A percentile compares a stretch with the other conserved stretches of the same genome.
These are phyloP conservation scores for Cicer judaicum DNA, from an alignment of 306 rosid species.

Conservation along the genomic window DNA sequence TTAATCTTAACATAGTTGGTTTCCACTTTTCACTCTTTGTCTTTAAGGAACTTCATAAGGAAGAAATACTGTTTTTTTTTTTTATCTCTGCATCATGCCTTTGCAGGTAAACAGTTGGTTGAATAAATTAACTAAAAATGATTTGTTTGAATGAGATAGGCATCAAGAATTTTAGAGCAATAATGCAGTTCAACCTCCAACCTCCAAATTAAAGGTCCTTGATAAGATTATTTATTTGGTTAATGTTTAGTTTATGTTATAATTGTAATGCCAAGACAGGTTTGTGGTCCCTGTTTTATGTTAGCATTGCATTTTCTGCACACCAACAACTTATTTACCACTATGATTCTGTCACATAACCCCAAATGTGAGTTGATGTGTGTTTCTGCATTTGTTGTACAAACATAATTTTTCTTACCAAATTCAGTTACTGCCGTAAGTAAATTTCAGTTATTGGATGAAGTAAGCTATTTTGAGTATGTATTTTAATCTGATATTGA, in stretches of 20 bases:
- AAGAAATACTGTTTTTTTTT: not conserved
- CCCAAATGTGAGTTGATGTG: no score
- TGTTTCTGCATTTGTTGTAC: no score
- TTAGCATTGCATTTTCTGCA: no score
- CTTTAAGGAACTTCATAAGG: not conserved
- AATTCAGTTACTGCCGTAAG: no score
- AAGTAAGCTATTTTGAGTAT: no score
- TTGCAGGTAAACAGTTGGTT: not conserved
- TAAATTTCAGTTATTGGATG: not conserved
- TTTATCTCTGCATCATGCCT: not conserved
- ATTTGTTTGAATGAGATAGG: slow-evolving; percentile 29
- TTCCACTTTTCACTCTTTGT: slow-evolving; percentile 3
- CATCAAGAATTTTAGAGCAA: slow-evolving; percentile 9
- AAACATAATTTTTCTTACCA: no score
- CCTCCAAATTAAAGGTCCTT: slow-evolving; percentile 28
- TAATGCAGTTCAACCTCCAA: slow-evolving; percentile 35
- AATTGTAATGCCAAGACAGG: no score
- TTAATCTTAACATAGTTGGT: not conserved
- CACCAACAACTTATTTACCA: no score
- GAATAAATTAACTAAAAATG: slow-evolving; percentile 13
- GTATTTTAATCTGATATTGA: not conserved
- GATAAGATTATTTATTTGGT: slow-evolving; percentile 28
- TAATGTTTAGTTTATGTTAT: no score
- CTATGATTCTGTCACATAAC: no score
- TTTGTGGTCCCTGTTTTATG: no score